These are phyloP conservation scores for Picochlorum costavermella DNA, from an alignment of 139 green algal species.

Conservation along the genomic window DNA sequence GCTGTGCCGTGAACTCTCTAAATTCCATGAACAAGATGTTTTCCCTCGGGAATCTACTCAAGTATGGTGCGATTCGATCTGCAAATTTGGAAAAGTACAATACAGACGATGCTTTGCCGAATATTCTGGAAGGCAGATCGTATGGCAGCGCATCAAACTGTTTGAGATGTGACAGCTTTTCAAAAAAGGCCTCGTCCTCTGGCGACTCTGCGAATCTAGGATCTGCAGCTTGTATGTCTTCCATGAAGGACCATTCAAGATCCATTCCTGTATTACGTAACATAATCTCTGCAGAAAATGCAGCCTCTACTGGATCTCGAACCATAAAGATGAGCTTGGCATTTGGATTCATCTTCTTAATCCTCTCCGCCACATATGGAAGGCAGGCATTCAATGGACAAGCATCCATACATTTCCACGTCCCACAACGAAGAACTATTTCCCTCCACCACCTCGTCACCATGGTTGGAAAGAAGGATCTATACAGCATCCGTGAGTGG, in stretches of 20 bases:
- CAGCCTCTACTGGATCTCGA: constrained; percentile 41
- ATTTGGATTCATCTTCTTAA: constrained; percentile 46
- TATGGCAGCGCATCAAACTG: constrained; percentile 33
- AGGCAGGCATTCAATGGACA: constrained; percentile 64
- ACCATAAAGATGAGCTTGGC: constrained; percentile 76
- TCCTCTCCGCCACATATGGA: constrained; percentile 52
- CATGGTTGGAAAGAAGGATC: constrained; percentile 70
- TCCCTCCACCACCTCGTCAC: constrained; percentile 40
- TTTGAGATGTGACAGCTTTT: constrained; percentile 31
- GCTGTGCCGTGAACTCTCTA: constrained; percentile 45
- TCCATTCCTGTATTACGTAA: constrained; percentile 55
- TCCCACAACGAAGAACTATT: constrained; percentile 12
- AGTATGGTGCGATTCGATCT: constrained; percentile 52
- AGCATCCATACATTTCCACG: constrained; percentile 70
- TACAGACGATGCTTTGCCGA: constrained; percentile 23
- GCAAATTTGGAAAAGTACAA: constrained; percentile 43
- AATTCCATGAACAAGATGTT: constrained; percentile 71
- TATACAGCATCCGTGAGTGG: constrained; percentile 40
- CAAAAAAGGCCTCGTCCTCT: constrained; percentile 19
- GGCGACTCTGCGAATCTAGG: constrained; percentile 29
- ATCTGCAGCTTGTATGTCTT: constrained; percentile 27
- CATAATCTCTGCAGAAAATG: constrained; percentile 70
- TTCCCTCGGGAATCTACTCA: constrained; percentile 43
- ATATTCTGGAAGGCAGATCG: constrained; percentile 44
- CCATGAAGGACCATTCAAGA: constrained; percentile 49